Evolutionary conservation across 352 stramenopile species (phyloP).

Genomic region (Plasmopara muralis): DNA sequence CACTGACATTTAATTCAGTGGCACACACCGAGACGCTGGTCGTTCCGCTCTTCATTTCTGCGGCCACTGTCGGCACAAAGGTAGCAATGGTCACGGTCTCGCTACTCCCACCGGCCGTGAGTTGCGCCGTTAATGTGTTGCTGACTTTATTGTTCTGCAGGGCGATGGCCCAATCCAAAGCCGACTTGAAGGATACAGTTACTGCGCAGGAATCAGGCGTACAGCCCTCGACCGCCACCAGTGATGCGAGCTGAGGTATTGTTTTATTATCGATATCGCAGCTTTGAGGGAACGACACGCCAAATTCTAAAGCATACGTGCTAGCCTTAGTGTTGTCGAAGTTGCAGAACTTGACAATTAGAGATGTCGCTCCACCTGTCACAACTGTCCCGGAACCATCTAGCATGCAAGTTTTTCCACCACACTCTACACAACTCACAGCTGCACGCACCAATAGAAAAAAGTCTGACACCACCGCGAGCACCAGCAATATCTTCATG

Average conservation of each 20-base stretch:
- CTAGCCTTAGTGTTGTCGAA: conserved; percentile 30
- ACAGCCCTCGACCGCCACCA: conserved; percentile 33
- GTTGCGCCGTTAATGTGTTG: conserved; percentile 49
- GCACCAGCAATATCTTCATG: conserved; percentile 20
- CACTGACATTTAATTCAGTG: conserved; percentile 34
- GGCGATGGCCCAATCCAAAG: conserved; percentile 65
- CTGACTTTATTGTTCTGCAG: conserved; percentile 30
- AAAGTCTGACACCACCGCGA: conserved; percentile 3
- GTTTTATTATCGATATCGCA: conserved; percentile 41
- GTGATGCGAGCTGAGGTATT: conserved; percentile 32
- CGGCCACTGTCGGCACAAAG: conserved; percentile 28
- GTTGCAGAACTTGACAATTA: conserved; percentile 65
- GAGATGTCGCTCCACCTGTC: conserved; percentile 29
- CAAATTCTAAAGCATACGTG: conserved; percentile 39
- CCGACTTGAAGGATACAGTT: conserved; percentile 35
- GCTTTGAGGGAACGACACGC: conserved; percentile 30
- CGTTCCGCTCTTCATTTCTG: conserved; percentile 22
- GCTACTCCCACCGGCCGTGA: conserved; percentile 29
- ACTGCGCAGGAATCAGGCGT: conserved; percentile 42
- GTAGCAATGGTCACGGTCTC: conserved; percentile 45
- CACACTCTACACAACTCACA: conserved; percentile 45
- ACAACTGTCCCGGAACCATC: conserved; percentile 32
- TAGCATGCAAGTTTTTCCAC: conserved; percentile 48
- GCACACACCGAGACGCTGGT: conserved; percentile 46
- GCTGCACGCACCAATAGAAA: conserved; percentile 20